These are phyloP conservation scores for Russula virescens DNA, from an alignment of 768 basidiomycete species.

Conservation along the genomic window DNA sequence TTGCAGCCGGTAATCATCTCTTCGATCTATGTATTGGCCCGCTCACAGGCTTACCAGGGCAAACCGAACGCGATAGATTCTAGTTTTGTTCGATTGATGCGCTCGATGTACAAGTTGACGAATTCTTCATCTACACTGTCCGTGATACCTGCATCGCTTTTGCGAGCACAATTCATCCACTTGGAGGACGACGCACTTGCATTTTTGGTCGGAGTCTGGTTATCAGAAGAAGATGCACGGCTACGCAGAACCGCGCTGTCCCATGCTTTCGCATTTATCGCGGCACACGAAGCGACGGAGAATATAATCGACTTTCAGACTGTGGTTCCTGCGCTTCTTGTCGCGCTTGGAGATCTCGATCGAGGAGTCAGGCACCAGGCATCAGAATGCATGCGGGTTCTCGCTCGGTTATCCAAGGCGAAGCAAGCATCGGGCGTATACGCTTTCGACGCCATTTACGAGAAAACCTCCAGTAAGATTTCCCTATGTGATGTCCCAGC, in stretches of 20 bases:
- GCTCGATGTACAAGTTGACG: slow-evolving; percentile 58
- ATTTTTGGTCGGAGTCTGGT: slow-evolving; percentile 77
- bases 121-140: slow-evolving; percentile 48
- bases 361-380: slow-evolving; percentile 44
- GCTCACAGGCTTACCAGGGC: neutral
- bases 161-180: slow-evolving; percentile 59
- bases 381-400: slow-evolving; percentile 47
- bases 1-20: slow-evolving; percentile 11
- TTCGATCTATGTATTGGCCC: neutral
- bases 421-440: slow-evolving; percentile 54
- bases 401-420: slow-evolving; percentile 37
- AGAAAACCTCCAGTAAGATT: slow-evolving; percentile 49
- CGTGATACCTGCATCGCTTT: slow-evolving; percentile 49
- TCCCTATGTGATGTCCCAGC: neutral
- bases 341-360: slow-evolving; percentile 48
- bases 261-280: slow-evolving; percentile 76
- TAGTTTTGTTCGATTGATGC: slow-evolving; percentile 55
- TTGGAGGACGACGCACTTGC: slow-evolving; percentile 66
- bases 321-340: slow-evolving; percentile 62
- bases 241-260: slow-evolving; percentile 54
- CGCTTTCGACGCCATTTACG: slow-evolving; percentile 70
- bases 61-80: slow-evolving; percentile 26
- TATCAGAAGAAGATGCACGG: slow-evolving; percentile 27
- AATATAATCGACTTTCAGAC: slow-evolving; percentile 73
- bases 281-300: slow-evolving; percentile 54